Conservation (phyloP, 2,329 filamentous ascomycete genomes). For the Colletotrichum melonis region DNA sequence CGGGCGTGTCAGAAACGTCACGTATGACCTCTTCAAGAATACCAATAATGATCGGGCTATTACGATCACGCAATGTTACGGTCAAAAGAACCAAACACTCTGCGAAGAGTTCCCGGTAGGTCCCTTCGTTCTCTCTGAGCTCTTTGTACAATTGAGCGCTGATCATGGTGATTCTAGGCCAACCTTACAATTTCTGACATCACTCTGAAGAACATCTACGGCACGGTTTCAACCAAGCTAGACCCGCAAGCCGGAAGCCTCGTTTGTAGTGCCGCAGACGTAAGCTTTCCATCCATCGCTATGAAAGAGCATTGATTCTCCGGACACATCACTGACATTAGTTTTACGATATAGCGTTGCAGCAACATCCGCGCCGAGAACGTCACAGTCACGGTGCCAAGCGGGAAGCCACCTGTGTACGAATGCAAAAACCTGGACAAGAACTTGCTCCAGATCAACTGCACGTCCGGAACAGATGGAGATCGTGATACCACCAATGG, state of each 20-base stretch:
- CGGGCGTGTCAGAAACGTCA: conserved; percentile 68
- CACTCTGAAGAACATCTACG: conserved; percentile 42
- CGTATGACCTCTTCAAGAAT: conserved; percentile 68
- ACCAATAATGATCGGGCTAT: conserved; percentile 71
- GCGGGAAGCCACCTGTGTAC: conserved; percentile 53
- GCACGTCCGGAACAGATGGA: background rate
- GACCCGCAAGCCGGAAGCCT: conserved; percentile 44
- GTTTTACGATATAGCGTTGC: conserved; percentile 41
- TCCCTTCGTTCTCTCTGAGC: background rate
- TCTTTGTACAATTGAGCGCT: too few relatives aligned
- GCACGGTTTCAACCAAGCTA: conserved; percentile 42
- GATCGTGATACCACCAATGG: conserved; percentile 5
- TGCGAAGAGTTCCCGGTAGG: conserved; percentile 47
- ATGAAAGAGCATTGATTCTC: background rate
- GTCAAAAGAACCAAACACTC: conserved; percentile 44
- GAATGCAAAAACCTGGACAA: conserved; percentile 54
- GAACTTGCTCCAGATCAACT: conserved; percentile 20
- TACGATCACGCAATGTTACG: conserved; percentile 72
- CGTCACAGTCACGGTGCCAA: conserved; percentile 60
- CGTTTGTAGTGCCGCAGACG: conserved; percentile 44
- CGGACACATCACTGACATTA: background rate
- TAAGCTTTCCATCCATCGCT: conserved; percentile 26
- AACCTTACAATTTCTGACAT: conserved; percentile 43
- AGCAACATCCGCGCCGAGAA: conserved; percentile 59
- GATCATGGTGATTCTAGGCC: conserved; percentile 7